Conservation (phyloP, 352 stramenopile species). For the Phytopythium chamaehyphon region DNA sequence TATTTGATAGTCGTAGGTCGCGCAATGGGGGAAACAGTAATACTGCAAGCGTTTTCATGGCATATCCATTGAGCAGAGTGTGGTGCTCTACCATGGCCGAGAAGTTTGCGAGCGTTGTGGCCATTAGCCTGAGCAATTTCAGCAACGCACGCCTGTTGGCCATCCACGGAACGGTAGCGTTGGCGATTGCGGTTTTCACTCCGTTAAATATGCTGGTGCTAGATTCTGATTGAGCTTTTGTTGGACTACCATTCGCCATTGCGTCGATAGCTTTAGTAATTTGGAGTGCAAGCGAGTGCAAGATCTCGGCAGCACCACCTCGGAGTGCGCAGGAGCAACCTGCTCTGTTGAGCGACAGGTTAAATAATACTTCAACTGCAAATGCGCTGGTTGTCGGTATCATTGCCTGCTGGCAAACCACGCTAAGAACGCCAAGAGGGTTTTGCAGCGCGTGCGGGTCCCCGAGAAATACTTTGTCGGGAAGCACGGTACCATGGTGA, state of each 20-base stretch:
- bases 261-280: conserved; percentile 40
- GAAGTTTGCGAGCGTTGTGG: conserved; percentile 63
- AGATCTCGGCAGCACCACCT: conserved; percentile 53
- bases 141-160: conserved; percentile 15
- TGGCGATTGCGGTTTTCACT: neutral
- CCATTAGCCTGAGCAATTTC: conserved; percentile 43
- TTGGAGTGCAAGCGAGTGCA: conserved; percentile 41
- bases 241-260: neutral
- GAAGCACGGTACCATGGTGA: conserved; percentile 52
- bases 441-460: conserved; percentile 67
- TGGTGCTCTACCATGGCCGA: conserved; percentile 65
- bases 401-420: conserved; percentile 48
- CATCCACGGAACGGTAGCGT: conserved; percentile 11
- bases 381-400: conserved; percentile 40
- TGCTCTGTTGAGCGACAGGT: conserved; percentile 56
- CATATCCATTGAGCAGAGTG: conserved; percentile 31
- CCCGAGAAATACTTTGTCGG: conserved; percentile 70
- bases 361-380: conserved; percentile 61
- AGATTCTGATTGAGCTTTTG: too few species aligned
- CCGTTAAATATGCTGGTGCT: neutral
- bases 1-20: conserved; percentile 18
- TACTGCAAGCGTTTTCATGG: conserved; percentile 48
- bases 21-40: conserved; percentile 41
- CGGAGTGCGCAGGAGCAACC: conserved; percentile 51
- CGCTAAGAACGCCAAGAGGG: conserved; percentile 57